Conservation (phyloP, 1,139 yeast genomes). For the Chernovozyma aurita region DNA sequence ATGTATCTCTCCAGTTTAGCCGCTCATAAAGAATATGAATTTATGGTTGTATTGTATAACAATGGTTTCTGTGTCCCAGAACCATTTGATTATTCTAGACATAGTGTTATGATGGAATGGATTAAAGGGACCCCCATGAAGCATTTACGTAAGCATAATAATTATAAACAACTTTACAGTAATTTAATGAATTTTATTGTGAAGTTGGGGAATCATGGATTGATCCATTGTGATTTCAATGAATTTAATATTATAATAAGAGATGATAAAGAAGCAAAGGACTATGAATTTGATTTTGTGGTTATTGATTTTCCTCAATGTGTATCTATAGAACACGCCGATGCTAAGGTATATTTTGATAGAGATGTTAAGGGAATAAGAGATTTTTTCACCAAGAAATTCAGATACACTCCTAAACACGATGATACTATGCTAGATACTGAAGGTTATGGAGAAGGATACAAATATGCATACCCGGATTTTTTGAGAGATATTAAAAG, state of each 20-base stretch:
- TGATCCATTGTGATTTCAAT: conserved; percentile 95
- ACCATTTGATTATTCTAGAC: conserved; percentile 88
- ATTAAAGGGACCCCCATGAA: conserved; percentile 89
- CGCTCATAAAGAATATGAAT: conserved; percentile 87
- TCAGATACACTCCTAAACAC: conserved; percentile 63
- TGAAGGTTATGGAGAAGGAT: conserved; percentile 79
- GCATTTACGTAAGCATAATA: conserved; percentile 63
- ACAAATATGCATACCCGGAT: conserved; percentile 71
- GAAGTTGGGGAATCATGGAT: conserved; percentile 76
- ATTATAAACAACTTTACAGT: conserved; percentile 69
- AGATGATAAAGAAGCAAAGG: conserved; percentile 48
- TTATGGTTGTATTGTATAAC: conserved; percentile 69
- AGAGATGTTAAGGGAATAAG: conserved; percentile 91
- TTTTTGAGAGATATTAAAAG: conserved; percentile 74
- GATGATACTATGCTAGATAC: conserved; percentile 68
- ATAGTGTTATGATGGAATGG: conserved; percentile 88
- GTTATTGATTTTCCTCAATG: conserved; percentile 99
- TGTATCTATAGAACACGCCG: conserved; percentile 85
- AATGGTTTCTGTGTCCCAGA: conserved; percentile 83
- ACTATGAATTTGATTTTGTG: conserved; percentile 62
- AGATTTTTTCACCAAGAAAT: conserved; percentile 73
- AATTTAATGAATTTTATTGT: conserved; percentile 86
- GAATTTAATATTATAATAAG: conserved; percentile 92
- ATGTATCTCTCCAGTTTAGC: conserved; percentile 87
- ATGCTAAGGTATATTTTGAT: conserved; percentile 81